Base-by-base conservation (phyloP, 805 yeast species). In the Henningerozyma blattae region DNA sequence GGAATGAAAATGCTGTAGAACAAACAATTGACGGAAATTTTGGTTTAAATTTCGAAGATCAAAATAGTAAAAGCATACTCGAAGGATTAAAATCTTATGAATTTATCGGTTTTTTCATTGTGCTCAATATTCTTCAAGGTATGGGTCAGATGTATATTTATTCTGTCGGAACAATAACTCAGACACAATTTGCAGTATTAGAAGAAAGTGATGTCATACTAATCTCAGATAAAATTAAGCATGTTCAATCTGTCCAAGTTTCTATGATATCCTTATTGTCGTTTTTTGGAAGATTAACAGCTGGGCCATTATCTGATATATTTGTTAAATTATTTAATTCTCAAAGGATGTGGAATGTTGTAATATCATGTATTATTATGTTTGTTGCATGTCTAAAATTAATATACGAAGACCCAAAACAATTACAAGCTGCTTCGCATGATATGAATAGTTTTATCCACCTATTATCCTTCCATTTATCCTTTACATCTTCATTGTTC, bases 81-180 rank as follows among this genome's bases (percentile, higher is more conserved):
- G 18, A 15, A 14, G 19, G 27, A 3, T 7, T 34, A 10, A 34
- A 18, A 16, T 18, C 25, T 15, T 53, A 53, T 15, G 44, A 56
- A 2, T 80, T 75, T 37, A 40, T 75, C 15, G 55, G 66, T 7
- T 77, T 73, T 42, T 76, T 64, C 43, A 30, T 72, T 5, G 62
- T 74, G n/a, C 59, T 77, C 17, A 72, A 81, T 0, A 52, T 70
- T 4, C 55, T 72, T 29, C 70, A 77, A 47, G 77, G 83, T 1
- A 61, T 75, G 28, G 82, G 86, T 3, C 87, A 79, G 50, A 69
- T 72, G 53, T 81, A 79, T 48, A 79, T 81, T 18, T 81, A 67
- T 47, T 68, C 81, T 3, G 76, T 81, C 24, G 93, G 93, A 0
- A 80, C 75, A 46, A 65, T 81, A n/a, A 80, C 77, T 8, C 67